These are phyloP conservation scores for Candida methanosorbosa DNA, from an alignment of 805 yeast species.

Conservation along the genomic window DNA sequence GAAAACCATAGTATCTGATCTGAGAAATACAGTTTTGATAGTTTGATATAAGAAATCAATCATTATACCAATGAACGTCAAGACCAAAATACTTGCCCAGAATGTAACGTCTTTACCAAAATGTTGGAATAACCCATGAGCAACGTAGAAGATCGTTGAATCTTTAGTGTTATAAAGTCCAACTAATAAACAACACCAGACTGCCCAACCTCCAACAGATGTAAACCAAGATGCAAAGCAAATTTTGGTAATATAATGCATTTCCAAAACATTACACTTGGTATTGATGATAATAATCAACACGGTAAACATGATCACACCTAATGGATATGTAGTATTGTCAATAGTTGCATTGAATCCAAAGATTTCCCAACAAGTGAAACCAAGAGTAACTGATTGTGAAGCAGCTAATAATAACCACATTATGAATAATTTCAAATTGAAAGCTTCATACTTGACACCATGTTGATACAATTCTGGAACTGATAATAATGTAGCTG, in stretches of 20 bases:
- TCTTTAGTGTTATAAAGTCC: constrained; percentile 47
- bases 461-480: constrained; percentile 87
- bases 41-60: constrained; percentile 61
- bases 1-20: constrained; percentile 74
- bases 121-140: constrained; percentile 54
- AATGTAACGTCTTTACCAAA: constrained; percentile 79
- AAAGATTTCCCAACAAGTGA: constrained; percentile 58
- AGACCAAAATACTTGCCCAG: constrained; percentile 70
- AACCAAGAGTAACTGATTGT: constrained; percentile 65
- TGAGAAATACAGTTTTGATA: constrained; percentile 43
- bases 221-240: constrained; percentile 57
- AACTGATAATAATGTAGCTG: constrained; percentile 81
- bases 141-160: constrained; percentile 60
- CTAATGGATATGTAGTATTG: constrained; percentile 74
- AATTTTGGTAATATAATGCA: constrained; percentile 63
- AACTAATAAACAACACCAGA: constrained; percentile 77
- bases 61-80: constrained; percentile 49
- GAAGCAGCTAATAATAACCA: constrained; percentile 77
- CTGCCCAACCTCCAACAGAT: constrained; percentile 76
- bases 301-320: constrained; percentile 66
- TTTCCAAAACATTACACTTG: constrained; percentile 75
- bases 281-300: constrained; percentile 66
- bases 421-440: constrained; percentile 53
- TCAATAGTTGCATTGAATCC: constrained; percentile 63
- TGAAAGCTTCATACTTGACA: constrained; percentile 64